Conservation (phyloP, 2,329 filamentous ascomycete genomes). For the Botryotinia convoluta region DNA sequence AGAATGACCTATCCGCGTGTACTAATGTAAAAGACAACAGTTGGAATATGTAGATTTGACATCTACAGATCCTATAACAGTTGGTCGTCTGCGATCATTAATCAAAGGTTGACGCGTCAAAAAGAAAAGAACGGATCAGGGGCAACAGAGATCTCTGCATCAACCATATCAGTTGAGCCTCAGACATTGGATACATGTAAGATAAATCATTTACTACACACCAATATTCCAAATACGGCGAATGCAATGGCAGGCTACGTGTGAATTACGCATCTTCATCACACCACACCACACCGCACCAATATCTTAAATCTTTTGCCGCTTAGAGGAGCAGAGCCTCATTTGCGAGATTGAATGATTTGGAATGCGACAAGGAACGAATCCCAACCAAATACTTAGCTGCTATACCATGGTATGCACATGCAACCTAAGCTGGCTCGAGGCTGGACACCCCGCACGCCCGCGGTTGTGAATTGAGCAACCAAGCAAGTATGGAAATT, state of each 20-base stretch:
- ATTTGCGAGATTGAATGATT: not conserved
- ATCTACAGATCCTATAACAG: not conserved
- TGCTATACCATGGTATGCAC: not conserved
- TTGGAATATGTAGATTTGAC: not conserved
- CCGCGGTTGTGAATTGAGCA: not conserved
- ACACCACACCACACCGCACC: not conserved
- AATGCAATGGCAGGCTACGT: slow-evolving; percentile 6
- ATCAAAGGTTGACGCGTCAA: slow-evolving; percentile 5
- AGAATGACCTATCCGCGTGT: not conserved
- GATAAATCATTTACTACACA: not conserved
- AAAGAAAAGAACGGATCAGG: not conserved
- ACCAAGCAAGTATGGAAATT: not conserved
- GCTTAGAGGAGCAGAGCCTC: not conserved
- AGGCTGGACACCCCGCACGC: slow-evolving; percentile 4
- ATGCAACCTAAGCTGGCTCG: not conserved
- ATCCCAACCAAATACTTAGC: not conserved
- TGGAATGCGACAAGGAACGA: slow-evolving; percentile 1
- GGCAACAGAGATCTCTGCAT: not conserved
- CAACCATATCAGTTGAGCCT: not conserved
- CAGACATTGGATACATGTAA: slow-evolving; percentile 7
- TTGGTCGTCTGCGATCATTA: not conserved
- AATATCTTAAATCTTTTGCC: not conserved
- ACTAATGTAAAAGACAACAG: not conserved
- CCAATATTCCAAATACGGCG: not conserved
- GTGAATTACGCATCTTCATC: slow-evolving; percentile 6